Percentiles rank a stretch among this genome's conserved stretches.
Evolutionary conservation across 805 yeast species (phyloP).

Genomic region (Wickerhamomyces queroliae): DNA sequence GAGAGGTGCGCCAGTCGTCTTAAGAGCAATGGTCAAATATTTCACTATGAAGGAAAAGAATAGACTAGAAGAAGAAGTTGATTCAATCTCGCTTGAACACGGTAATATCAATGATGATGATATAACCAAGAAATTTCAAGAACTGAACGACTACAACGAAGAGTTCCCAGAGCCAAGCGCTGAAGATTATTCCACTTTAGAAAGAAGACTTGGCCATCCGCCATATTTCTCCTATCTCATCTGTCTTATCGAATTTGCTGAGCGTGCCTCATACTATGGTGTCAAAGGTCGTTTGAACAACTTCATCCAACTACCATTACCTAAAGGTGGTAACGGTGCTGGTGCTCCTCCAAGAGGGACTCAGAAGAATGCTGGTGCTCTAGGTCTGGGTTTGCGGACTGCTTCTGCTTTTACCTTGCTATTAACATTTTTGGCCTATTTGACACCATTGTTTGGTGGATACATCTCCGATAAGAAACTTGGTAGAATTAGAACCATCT

Average conservation of each 20-base stretch:
- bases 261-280: conserved; percentile 79
- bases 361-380: conserved; percentile 39
- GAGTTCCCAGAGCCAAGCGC: conserved; percentile 36
- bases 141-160: conserved; percentile 9
- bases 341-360: conserved; percentile 19
- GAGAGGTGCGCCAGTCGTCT: no score
- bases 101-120: no score
- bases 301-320: conserved; percentile 57
- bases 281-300: conserved; percentile 71
- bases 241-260: conserved; percentile 70
- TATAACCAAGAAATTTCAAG: no score
- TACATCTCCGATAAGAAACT: conserved; percentile 67
- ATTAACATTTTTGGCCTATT: conserved; percentile 78
- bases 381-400: conserved; percentile 52
- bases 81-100: no score
- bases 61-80: no score
- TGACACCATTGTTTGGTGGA: conserved; percentile 76
- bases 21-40: no score
- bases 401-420: conserved; percentile 72
- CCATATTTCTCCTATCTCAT: conserved; percentile 45
- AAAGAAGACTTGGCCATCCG: conserved; percentile 39
- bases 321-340: conserved; percentile 32
- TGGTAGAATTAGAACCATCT: conserved; percentile 69
- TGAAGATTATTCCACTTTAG: conserved; percentile 30
- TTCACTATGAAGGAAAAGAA: no score